Percentiles rank a stretch among this genome's conserved stretches.
Conservation (phyloP, 345 rosid genomes). For the Heritiera littoralis region DNA sequence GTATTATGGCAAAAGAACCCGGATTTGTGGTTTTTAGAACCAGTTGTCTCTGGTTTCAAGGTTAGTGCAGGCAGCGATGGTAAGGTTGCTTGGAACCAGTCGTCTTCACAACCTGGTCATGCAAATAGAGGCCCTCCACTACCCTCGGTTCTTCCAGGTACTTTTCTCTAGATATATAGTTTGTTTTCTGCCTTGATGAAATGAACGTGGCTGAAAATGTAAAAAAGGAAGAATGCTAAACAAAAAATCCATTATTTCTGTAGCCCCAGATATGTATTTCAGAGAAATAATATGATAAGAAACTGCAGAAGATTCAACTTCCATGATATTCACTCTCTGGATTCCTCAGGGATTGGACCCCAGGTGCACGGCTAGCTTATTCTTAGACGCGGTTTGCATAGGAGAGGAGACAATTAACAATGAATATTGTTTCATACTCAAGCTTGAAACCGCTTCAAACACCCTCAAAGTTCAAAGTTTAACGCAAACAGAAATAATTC, state of each 20-base stretch:
- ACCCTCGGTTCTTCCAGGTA: conserved; percentile 93
- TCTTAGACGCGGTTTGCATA: conserved; percentile 66
- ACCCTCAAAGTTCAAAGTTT: conserved; percentile 67
- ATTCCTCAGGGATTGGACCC: conserved; percentile 77
- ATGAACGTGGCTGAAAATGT: background rate
- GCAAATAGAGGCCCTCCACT: conserved; percentile 85
- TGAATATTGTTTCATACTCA: conserved; percentile 77
- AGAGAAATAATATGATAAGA: no score
- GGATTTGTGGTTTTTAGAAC: conserved; percentile 78
- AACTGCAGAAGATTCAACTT: background rate
- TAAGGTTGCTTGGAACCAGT: conserved; percentile 88
- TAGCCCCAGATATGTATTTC: no score
- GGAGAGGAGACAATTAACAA: conserved; percentile 57
- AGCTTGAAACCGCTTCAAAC: conserved; percentile 54
- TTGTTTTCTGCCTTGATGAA: background rate
- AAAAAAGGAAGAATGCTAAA: no score
- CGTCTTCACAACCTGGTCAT: conserved; percentile 74
- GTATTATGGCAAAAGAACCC: conserved; percentile 95
- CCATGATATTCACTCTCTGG: background rate
- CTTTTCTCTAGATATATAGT: background rate
- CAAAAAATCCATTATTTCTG: no score
- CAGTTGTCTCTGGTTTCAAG: conserved; percentile 84
- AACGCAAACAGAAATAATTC: conserved; percentile 63
- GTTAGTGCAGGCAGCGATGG: conserved; percentile 92
- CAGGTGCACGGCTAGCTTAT: conserved; percentile 70